Evolutionary conservation across 495 filamentous ascomycete genomes (phyloP), one percentile per base, ranked within the genome.

Genomic region (Penicillium lividum): DNA sequence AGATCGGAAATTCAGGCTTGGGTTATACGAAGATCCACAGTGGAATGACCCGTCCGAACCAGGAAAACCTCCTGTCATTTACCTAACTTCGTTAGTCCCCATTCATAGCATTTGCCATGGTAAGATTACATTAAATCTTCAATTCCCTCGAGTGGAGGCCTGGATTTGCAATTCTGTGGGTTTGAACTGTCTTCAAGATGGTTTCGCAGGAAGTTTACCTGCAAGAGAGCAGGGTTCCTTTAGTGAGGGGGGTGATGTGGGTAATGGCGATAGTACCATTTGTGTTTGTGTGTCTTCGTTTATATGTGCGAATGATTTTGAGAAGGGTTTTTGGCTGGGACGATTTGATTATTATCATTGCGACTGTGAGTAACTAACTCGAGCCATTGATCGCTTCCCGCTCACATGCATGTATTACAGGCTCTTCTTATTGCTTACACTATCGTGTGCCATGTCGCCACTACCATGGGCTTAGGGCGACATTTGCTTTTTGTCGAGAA

Each of bases 261-360:
- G 55, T 58, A 31, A 64, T 71, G 66, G 38, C 63, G 10, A 43
- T 67, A 11, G 54, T 65, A 18, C 51, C 68, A 8, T 34, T 65
- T 22, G 10, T 67, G 0, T 63, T 68, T 31, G 61, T 68, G 29
- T 22, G 49, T 5, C 58, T 68, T 43, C 57, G 68, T 30, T 42
- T 71, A 11, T 68, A 67, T 44, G 66, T 68, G 44, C 51, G 64
- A 30, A 43, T 67, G 34, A 40, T 47, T 33, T 27, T 71, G 42
- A 63, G 60, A 49, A 58, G 55, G 25, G 58, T 67, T 34, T 71
- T 71, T 54, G 66, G 68, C 30, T 68, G 63, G 66, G 68, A 71
- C 40, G 68, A 71, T 27, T 57, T 63, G 11, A 68, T 68, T 29
- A 61, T 64, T 42, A 54, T 57, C 18, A 31, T 64, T 45, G 61